These are phyloP conservation scores for Sutorius australiensis DNA, from an alignment of 768 basidiomycete species.

Conservation along the genomic window DNA sequence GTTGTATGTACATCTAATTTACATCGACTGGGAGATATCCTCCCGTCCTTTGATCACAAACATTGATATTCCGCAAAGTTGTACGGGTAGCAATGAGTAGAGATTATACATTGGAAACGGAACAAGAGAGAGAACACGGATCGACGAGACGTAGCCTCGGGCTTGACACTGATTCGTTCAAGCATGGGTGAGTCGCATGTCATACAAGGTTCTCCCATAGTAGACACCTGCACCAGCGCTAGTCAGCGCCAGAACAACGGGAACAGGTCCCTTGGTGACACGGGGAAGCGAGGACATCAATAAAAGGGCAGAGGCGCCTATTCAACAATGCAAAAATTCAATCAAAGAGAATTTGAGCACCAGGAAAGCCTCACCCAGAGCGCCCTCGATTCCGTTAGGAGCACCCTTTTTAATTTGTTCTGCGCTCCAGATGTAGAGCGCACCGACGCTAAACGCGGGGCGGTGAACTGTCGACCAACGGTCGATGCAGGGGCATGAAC, in stretches of 20 bases:
- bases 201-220: slow-evolving; percentile 60
- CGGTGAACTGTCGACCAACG: not conserved
- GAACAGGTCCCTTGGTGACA: slow-evolving; percentile 69
- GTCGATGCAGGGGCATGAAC: slow-evolving; percentile 17
- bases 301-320: slow-evolving; percentile 74
- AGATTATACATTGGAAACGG: not conserved
- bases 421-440: slow-evolving; percentile 76
- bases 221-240: slow-evolving; percentile 60
- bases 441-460: slow-evolving; percentile 54
- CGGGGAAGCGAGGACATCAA: slow-evolving; percentile 74
- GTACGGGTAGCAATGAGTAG: not conserved
- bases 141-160: not conserved
- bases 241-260: slow-evolving; percentile 56
- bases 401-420: slow-evolving; percentile 71
- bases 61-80: slow-evolving; percentile 1
- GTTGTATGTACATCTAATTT: slow-evolving; percentile 17
- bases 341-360: not conserved
- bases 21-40: not conserved
- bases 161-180: slow-evolving; percentile 1
- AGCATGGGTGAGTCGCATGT: slow-evolving; percentile 19
- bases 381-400: slow-evolving; percentile 71
- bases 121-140: slow-evolving; percentile 13
- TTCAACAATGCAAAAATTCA: not conserved
- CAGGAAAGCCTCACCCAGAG: slow-evolving; percentile 53
- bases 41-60: not conserved